phyloP scores from a whole-genome alignment of 140 eudicot species.

The Senecio squalidus region DNA sequence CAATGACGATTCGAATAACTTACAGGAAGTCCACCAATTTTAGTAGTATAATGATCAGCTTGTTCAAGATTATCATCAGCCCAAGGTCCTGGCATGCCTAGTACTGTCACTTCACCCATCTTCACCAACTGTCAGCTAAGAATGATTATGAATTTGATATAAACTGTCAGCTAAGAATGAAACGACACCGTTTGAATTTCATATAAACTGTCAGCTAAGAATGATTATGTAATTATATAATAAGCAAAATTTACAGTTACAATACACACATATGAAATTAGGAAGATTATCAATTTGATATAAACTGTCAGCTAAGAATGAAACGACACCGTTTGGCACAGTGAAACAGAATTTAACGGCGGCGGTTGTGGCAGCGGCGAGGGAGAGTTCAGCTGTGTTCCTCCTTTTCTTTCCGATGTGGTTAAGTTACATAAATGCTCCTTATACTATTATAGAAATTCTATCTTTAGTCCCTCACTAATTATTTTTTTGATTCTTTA shows the following conservation, averaged over 20 bases:
- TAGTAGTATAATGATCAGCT: conserved; percentile 76
- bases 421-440: neutral
- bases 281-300: too few species aligned
- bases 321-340: too few species aligned
- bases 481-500: too few species aligned
- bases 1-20: conserved; percentile 14
- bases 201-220: too few species aligned
- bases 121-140: conserved; percentile 22
- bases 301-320: neutral
- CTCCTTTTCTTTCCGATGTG: conserved; percentile 4
- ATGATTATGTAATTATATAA: too few species aligned
- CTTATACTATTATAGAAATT: conserved; percentile 11
- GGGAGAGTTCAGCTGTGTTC: neutral
- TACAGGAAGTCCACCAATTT: conserved; percentile 91
- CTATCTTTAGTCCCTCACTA: neutral
- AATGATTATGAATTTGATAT: too few species aligned
- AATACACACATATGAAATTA: too few species aligned
- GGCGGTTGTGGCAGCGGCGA: neutral
- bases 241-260: too few species aligned
- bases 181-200: too few species aligned
- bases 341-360: too few species aligned
- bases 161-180: neutral
- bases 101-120: conserved; percentile 58
- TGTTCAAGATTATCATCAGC: conserved; percentile 69
- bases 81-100: conserved; percentile 98